Evolutionary conservation across 2,329 filamentous ascomycete species (phyloP).

Genomic region (Knoxdaviesia proteae): DNA sequence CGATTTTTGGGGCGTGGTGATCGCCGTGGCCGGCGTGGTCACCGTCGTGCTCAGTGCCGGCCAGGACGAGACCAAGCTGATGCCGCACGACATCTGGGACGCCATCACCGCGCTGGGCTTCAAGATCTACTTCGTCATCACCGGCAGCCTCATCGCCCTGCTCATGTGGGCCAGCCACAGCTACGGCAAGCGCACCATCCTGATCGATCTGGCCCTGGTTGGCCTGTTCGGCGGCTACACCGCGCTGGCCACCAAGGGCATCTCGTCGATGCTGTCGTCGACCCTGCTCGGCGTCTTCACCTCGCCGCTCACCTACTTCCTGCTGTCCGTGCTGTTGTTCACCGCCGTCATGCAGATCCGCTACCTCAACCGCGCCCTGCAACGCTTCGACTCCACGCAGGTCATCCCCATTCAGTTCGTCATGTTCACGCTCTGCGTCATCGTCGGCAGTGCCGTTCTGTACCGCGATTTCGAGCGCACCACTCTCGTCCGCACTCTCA

Average conservation of each 20-base stretch:
- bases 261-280: slow-evolving; percentile 84
- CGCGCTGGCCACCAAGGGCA: slow-evolving; percentile 87
- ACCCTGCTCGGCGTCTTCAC: slow-evolving; percentile 76
- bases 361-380: slow-evolving; percentile 74
- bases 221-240: slow-evolving; percentile 91
- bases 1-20: slow-evolving; percentile 72
- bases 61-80: slow-evolving; percentile 72
- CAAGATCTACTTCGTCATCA: slow-evolving; percentile 71
- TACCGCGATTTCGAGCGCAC: slow-evolving; percentile 90
- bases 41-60: slow-evolving; percentile 85
- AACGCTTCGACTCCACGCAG: slow-evolving; percentile 89
- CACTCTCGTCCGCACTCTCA: slow-evolving; percentile 47
- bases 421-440: slow-evolving; percentile 86
- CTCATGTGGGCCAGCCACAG: slow-evolving; percentile 67
- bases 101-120: slow-evolving; percentile 79
- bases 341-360: slow-evolving; percentile 95
- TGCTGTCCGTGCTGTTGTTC: slow-evolving; percentile 57
- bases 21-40: slow-evolving; percentile 73
- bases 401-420: slow-evolving; percentile 98
- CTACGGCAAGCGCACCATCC: slow-evolving; percentile 69
- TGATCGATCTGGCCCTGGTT: slow-evolving; percentile 85
- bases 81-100: slow-evolving; percentile 73
- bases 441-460: slow-evolving; percentile 76
- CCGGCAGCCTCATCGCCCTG: slow-evolving; percentile 46
- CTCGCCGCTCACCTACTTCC: slow-evolving; percentile 75